A percentile compares a stretch with the other conserved stretches of the same genome.
Conservation (phyloP, 805 yeast species). For the Pichia thaimueangensis region DNA sequence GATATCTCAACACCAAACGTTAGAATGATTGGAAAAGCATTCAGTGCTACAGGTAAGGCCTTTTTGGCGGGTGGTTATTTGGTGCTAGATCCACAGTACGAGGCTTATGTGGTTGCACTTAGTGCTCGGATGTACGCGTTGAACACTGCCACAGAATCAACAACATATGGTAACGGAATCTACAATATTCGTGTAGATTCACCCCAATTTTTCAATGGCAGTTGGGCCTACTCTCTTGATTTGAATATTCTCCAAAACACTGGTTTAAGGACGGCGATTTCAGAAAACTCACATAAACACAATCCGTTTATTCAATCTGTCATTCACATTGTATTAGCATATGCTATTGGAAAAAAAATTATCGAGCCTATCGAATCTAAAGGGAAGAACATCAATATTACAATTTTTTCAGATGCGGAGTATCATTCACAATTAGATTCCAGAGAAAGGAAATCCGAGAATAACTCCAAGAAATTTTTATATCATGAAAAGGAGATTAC, state of each 20-base stretch:
- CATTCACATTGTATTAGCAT: slow-evolving; percentile 48
- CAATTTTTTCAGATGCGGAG: slow-evolving; percentile 77
- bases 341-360: slow-evolving; percentile 32
- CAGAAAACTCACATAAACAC: slow-evolving; percentile 18
- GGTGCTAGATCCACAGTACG: slow-evolving; percentile 71
- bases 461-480: slow-evolving; percentile 41
- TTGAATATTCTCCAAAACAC: slow-evolving; percentile 10
- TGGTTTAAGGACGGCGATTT: slow-evolving; percentile 5
- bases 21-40: slow-evolving; percentile 35
- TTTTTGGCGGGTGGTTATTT: slow-evolving; percentile 91
- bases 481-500: slow-evolving; percentile 56
- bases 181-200: slow-evolving; percentile 46
- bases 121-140: slow-evolving; percentile 86
- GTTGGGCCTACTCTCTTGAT: slow-evolving; percentile 52
- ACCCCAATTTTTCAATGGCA: slow-evolving; percentile 69
- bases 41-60: slow-evolving; percentile 95
- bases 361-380: neutral
- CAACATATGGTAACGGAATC: neutral
- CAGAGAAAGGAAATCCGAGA: slow-evolving; percentile 26
- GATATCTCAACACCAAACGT: neutral
- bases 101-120: slow-evolving; percentile 78
- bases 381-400: slow-evolving; percentile 38
- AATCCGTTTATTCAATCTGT: slow-evolving; percentile 78
- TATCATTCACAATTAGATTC: slow-evolving; percentile 74
- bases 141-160: slow-evolving; percentile 8